Base-by-base conservation (phyloP, 2,329 filamentous ascomycete genomes). In the Coniochaeta prunicola region DNA sequence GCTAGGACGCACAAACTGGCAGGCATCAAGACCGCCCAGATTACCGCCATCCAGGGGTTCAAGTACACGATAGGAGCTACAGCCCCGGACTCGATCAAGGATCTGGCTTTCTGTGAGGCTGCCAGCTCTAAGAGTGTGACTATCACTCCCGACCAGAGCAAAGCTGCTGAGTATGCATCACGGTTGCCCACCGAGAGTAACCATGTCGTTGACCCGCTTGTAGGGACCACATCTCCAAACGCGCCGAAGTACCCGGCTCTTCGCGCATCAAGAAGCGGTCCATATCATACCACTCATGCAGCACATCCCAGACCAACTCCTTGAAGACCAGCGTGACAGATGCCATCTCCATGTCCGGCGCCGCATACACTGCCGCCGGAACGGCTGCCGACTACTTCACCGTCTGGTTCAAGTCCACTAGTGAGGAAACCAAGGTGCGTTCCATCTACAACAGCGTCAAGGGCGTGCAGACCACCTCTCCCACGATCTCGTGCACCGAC, bases 391-490 rank as follows among this genome's bases (percentile, higher is more conserved):
- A 60, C 59, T 62, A 62, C 50, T 62, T 57, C 59, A 62, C 61
- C 12, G 59, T 57, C 36, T 62, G 61, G 61, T 62, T 62, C 48
- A 62, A 58, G 17, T 55, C 48, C n/a, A 60, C 57, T 48, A 56
- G 36, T 15, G 31, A 57, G n/a, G 40, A 59, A 21, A 26, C 38
- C 55, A 59, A 57, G 42, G 61, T 62, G 24, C 59, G 33, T 24
- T 57, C 53, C 26, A 62, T 62, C 56, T 62, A 62, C 57, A 59
- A 59, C 19, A 53, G 53, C 21, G 61, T 62, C 55, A 57, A 13
- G 30, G 60, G 60, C 31, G 61, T 62, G 24, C 59, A 60, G 59
- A 62, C 61, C 31, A 62, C 61, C 36, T 59, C 59, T 21, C 61
- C 61, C 10, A 58, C 40, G 24, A 62, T 62, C 42, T 62, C 59